These are phyloP conservation scores for Alternaria burnsii DNA, from an alignment of 2,329 filamentous ascomycete species.

Conservation along the genomic window DNA sequence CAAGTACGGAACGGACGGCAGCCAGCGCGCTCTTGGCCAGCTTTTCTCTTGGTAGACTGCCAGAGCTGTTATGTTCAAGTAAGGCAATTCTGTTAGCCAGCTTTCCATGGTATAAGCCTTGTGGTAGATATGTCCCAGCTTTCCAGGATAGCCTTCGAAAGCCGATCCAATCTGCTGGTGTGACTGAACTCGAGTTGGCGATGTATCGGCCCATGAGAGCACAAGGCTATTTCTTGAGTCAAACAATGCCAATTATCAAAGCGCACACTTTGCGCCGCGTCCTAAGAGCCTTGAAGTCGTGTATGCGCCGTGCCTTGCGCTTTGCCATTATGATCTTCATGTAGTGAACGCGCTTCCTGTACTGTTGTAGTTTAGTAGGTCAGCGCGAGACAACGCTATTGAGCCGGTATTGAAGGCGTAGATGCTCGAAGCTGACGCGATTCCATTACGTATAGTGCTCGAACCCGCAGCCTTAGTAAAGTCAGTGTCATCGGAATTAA, in stretches of 20 bases:
- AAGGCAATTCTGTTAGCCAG: not conserved
- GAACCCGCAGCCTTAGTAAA: not conserved
- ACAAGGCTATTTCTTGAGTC: not conserved
- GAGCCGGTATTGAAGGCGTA: not conserved
- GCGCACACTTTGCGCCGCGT: not conserved
- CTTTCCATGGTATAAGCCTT: not conserved
- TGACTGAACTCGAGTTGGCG: not conserved
- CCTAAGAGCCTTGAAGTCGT: not conserved
- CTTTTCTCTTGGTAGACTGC: not conserved
- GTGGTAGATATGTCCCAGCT: not conserved
- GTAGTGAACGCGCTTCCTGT: not conserved
- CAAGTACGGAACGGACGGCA: not conserved
- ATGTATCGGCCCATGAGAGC: not conserved
- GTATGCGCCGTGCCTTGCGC: not conserved
- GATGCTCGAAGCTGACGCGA: not conserved
- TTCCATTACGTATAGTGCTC: constrained; percentile 7
- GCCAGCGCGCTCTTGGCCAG: not conserved
- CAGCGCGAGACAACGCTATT: not conserved
- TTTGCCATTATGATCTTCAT: not conserved
- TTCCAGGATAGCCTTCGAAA: not conserved
- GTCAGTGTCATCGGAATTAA: not conserved
- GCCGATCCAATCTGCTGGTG: constrained; percentile 1
- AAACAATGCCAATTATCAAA: not conserved
- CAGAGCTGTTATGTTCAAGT: not conserved
- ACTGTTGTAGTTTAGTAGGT: not conserved